A percentile compares a stretch with the other conserved stretches of the same genome.
Conservation (phyloP, 1,284 basidiomycete genomes). For the Tausonia pullulans region DNA sequence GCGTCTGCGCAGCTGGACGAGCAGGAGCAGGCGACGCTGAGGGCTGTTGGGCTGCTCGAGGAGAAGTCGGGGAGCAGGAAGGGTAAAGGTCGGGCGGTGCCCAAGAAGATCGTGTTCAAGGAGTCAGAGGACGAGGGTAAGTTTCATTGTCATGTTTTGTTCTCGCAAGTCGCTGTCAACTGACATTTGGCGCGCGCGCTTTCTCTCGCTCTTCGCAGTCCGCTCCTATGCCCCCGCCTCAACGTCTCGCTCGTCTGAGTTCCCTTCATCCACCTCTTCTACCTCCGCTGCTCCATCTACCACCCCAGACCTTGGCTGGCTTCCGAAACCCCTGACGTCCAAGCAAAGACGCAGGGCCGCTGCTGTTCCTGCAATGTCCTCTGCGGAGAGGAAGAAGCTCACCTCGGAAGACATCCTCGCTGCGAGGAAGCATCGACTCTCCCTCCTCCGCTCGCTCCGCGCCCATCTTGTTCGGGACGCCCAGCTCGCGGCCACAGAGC, state of each 20-base stretch:
- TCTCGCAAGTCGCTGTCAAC: background rate
- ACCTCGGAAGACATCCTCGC: background rate
- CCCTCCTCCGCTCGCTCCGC: constrained; percentile 9
- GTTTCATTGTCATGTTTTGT: background rate
- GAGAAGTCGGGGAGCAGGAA: constrained; percentile 2
- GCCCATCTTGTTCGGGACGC: constrained; percentile 11
- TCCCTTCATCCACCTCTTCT: background rate
- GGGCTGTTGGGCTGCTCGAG: constrained; percentile 2
- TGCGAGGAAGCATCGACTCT: constrained; percentile 9
- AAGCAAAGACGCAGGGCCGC: background rate
- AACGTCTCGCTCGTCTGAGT: constrained; percentile 14
- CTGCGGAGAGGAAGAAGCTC: background rate
- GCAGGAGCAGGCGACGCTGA: constrained; percentile 9
- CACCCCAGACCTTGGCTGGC: background rate
- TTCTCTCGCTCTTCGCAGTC: background rate
- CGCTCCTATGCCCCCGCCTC: constrained; percentile 13
- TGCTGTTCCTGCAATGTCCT: background rate
- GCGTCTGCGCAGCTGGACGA: background rate
- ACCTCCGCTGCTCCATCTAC: background rate
- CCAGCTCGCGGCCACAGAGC: constrained; percentile 3
- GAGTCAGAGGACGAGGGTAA: constrained; percentile 12
- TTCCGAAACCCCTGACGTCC: background rate
- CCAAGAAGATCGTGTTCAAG: constrained; percentile 13
- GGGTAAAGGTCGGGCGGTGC: constrained; percentile 7
- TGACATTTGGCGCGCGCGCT: background rate